Conservation (phyloP, 192 early-diverging fungal species). For the Umbelopsis sp. region DNA sequence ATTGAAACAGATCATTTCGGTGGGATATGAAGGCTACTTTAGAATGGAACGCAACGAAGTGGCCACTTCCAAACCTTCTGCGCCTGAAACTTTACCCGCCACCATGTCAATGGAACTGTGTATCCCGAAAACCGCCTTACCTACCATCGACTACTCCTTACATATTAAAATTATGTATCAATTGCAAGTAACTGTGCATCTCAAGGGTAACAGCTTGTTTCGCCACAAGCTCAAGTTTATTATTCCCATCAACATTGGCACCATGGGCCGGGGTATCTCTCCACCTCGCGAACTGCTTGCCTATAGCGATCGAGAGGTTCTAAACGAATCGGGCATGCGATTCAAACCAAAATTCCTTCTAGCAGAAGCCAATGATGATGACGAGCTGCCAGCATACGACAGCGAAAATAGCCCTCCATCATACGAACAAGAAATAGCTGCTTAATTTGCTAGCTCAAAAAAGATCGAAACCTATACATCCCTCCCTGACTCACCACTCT, state of each 20-base stretch:
- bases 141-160: neutral
- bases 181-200: neutral
- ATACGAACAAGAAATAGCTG: neutral
- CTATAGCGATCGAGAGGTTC: conserved; percentile 4
- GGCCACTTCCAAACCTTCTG: neutral
- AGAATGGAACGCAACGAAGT: conserved; percentile 17
- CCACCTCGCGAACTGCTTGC: conserved; percentile 4
- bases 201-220: neutral
- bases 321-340: neutral
- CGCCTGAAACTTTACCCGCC: neutral
- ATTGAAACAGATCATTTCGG: conserved; percentile 7
- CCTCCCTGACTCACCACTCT: no score
- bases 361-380: neutral
- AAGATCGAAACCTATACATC: no score
- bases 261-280: conserved; percentile 1
- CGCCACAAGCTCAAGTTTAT: conserved; percentile 12
- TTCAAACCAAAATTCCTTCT: conserved; percentile 7
- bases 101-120: neutral
- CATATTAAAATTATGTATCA: conserved; percentile 9
- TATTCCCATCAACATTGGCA: conserved; percentile 11
- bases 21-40: conserved; percentile 11
- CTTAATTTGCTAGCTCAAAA: neutral
- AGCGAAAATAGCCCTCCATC: conserved; percentile 4
- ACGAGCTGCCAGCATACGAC: neutral
- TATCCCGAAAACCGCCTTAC: conserved; percentile 5